phyloP scores from a whole-genome alignment of 768 basidiomycete genomes.

The Fistulinella prunicolor region DNA sequence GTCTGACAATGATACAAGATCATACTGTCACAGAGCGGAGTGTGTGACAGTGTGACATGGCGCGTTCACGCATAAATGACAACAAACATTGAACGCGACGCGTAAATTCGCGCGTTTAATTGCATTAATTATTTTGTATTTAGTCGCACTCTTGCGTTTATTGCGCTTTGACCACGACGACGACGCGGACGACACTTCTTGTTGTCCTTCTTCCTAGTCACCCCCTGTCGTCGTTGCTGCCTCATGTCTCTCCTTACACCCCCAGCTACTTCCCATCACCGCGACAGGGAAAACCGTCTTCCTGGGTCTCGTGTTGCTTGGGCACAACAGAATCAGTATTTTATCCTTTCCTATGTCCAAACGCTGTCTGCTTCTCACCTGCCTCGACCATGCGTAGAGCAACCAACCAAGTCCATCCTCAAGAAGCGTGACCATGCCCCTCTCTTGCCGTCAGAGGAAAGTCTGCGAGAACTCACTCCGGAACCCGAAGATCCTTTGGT shows the following conservation, averaged over 20 bases:
- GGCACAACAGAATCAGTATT: constrained; percentile 51
- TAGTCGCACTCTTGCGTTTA: constrained; percentile 10
- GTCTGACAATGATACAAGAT: too few species aligned
- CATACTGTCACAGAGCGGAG: too few species aligned
- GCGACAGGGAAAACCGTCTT: constrained; percentile 50
- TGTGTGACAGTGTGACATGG: not conserved
- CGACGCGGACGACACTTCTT: constrained; percentile 4
- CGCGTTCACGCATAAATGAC: constrained; percentile 24
- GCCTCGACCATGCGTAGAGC: constrained; percentile 37
- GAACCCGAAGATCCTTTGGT: constrained; percentile 68
- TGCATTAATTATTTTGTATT: constrained; percentile 29
- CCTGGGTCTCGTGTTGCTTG: constrained; percentile 45
- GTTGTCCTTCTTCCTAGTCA: not conserved
- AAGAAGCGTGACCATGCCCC: constrained; percentile 45
- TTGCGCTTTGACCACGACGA: constrained; percentile 18
- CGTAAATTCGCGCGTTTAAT: constrained; percentile 41
- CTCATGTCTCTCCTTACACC: constrained; percentile 57
- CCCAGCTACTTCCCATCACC: constrained; percentile 55
- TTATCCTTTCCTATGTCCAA: constrained; percentile 35
- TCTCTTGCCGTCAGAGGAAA: constrained; percentile 41
- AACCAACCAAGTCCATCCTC: constrained; percentile 65
- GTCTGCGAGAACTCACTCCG: constrained; percentile 65
- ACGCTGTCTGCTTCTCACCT: constrained; percentile 21
- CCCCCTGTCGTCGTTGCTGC: constrained; percentile 10
- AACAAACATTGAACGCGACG: constrained; percentile 38